These are phyloP conservation scores for Phytophthora europaea DNA, from an alignment of 352 stramenopile genomes.

Conservation along the genomic window DNA sequence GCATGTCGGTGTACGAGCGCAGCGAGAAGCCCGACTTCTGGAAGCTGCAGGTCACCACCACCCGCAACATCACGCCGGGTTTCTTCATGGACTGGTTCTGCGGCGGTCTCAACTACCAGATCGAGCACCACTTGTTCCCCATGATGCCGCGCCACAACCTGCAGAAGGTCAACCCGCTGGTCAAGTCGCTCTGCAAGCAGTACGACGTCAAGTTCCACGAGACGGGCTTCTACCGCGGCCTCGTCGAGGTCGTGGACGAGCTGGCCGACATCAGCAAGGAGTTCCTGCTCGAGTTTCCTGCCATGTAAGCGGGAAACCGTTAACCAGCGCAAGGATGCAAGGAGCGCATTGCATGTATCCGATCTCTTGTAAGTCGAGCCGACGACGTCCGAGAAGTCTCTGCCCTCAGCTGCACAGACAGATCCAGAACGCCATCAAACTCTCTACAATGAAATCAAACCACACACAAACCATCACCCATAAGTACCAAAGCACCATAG, in stretches of 20 bases:
- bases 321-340: neutral
- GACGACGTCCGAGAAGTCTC: neutral
- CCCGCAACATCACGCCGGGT: constrained; percentile 95
- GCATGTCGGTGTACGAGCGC: constrained; percentile 98
- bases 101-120: constrained; percentile 98
- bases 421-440: neutral
- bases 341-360: constrained; percentile 26
- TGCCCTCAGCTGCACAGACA: constrained; percentile 21
- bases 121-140: constrained; percentile 99
- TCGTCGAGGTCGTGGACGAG: constrained; percentile 95
- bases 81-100: constrained; percentile 99
- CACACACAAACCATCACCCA: neutral
- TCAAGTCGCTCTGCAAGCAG: constrained; percentile 98
- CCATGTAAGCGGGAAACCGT: constrained; percentile 92
- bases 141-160: constrained; percentile 98
- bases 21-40: constrained; percentile 97
- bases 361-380: constrained; percentile 19
- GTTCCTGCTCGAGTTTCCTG: constrained; percentile 97
- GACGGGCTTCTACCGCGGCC: constrained; percentile 94
- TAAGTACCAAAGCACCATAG: neutral
- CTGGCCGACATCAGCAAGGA: constrained; percentile 94
- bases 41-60: constrained; percentile 98
- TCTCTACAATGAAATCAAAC: constrained; percentile 1
- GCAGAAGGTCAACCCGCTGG: constrained; percentile 93
- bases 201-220: constrained; percentile 98